A percentile compares a stretch with the other conserved stretches of the same genome.
These are phyloP conservation scores for Cordyceps pruinosa DNA, from an alignment of 2,329 filamentous ascomycete species.

Conservation along the genomic window DNA sequence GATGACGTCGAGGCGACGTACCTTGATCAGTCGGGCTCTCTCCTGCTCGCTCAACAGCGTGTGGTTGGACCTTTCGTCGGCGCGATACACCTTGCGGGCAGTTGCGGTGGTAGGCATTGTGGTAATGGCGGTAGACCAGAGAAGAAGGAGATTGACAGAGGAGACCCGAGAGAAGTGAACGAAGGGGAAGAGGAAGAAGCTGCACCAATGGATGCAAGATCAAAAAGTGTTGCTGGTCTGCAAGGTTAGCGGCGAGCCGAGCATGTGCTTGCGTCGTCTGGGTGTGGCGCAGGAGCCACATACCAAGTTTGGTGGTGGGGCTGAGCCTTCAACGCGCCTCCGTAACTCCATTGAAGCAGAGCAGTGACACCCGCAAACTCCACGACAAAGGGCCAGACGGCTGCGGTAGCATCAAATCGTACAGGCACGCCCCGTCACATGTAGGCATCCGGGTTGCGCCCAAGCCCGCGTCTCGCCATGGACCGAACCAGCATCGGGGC, in stretches of 20 bases:
- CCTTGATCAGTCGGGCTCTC: slow-evolving; percentile 30
- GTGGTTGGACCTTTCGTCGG: slow-evolving; percentile 31
- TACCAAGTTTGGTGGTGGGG: slow-evolving; percentile 19
- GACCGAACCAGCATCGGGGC: slow-evolving; percentile 41
- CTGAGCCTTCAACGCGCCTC: slow-evolving; percentile 12
- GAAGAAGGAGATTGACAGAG: background rate
- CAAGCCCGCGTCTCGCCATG: slow-evolving; percentile 25
- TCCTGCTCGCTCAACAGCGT: slow-evolving; percentile 29
- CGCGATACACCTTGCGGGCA: slow-evolving; percentile 33
- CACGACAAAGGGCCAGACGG: slow-evolving; percentile 5
- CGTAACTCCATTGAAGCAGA: slow-evolving; percentile 2
- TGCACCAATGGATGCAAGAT: background rate
- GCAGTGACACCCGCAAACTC: slow-evolving; percentile 7
- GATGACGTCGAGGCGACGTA: slow-evolving; percentile 17
- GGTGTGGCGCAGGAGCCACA: slow-evolving; percentile 10
- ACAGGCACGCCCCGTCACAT: slow-evolving; percentile 19
- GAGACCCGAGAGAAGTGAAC: background rate
- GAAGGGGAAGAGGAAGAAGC: background rate
- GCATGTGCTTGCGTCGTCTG: slow-evolving; percentile 12
- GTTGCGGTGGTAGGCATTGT: slow-evolving; percentile 1
- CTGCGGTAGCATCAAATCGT: background rate
- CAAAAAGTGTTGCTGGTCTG: slow-evolving; percentile 4
- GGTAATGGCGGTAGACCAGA: background rate
- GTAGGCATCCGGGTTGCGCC: slow-evolving; percentile 18
- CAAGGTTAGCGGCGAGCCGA: background rate